A percentile compares a stretch with the other conserved stretches of the same genome.
Conservation (phyloP, 2,329 filamentous ascomycete species). For the Stemphylium vesicarium region DNA sequence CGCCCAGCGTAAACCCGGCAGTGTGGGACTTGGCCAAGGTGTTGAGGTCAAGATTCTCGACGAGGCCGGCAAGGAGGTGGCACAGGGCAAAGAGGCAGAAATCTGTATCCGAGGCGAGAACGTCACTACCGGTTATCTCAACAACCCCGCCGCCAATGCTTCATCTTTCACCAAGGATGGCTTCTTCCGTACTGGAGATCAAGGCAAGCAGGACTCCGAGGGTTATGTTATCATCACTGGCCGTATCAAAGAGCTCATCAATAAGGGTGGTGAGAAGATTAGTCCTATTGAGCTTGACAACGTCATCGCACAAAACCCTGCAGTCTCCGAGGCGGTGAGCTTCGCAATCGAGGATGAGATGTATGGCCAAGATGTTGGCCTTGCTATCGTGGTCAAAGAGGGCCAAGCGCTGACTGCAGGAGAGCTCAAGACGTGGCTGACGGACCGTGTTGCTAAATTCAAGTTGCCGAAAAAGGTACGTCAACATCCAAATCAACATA, state of each 20-base stretch:
- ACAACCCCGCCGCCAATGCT: conserved; percentile 78
- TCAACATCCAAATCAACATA: conserved; percentile 11
- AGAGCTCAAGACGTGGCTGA: conserved; percentile 72
- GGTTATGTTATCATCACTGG: conserved; percentile 87
- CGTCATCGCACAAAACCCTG: conserved; percentile 73
- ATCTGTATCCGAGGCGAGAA: conserved; percentile 85
- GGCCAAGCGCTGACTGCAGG: conserved; percentile 62
- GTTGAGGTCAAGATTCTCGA: conserved; percentile 82
- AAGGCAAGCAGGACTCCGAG: conserved; percentile 79
- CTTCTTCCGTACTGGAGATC: conserved; percentile 88
- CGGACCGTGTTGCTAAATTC: conserved; percentile 76
- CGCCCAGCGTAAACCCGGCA: conserved; percentile 77
- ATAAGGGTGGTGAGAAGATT: conserved; percentile 90
- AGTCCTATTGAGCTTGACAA: conserved; percentile 89
- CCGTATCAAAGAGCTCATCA: conserved; percentile 92
- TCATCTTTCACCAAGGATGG: conserved; percentile 75
- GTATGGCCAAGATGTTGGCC: conserved; percentile 81
- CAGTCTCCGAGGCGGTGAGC: conserved; percentile 78
- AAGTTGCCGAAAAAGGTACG: conserved; percentile 82
- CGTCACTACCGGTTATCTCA: conserved; percentile 83
- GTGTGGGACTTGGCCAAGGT: conserved; percentile 81
- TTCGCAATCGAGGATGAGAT: conserved; percentile 84
- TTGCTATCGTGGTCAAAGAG: conserved; percentile 76
- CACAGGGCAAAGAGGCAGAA: conserved; percentile 75
- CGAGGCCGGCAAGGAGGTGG: conserved; percentile 69